Percentiles rank a stretch among this genome's conserved stretches.
Conservation (phyloP, 2,329 filamentous ascomycete species). For the Trichoderma afroharzianum region DNA sequence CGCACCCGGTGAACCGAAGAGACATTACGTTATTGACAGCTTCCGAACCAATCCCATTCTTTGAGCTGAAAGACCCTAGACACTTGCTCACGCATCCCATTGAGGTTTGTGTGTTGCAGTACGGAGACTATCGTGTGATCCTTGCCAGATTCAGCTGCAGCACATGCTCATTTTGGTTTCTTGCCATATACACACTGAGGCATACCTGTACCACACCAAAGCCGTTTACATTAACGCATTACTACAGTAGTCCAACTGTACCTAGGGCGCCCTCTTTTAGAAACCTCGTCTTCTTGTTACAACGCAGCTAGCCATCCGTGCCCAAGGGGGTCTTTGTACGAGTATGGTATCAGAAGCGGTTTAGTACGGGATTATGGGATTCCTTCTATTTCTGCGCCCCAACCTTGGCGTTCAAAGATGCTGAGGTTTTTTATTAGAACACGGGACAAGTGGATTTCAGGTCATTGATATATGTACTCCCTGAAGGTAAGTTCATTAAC, state of each 20-base stretch:
- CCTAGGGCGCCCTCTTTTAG: neutral
- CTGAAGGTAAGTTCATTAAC: neutral
- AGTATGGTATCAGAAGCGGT: neutral
- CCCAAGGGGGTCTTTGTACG: neutral
- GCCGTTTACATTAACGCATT: neutral
- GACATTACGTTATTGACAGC: slow-evolving; percentile 1
- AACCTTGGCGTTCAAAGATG: neutral
- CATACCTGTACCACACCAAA: neutral
- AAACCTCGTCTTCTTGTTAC: neutral
- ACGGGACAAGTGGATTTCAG: neutral
- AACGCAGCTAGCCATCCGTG: neutral
- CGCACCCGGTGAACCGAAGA: neutral
- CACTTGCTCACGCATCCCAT: neutral
- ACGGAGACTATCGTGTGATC: neutral
- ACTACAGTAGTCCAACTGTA: neutral
- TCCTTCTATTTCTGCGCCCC: neutral
- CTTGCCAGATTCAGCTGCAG: neutral
- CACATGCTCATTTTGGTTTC: neutral
- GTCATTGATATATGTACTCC: neutral
- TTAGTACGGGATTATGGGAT: neutral
- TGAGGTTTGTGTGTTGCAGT: neutral
- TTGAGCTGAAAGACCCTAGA: neutral
- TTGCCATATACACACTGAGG: neutral
- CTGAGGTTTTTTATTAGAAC: neutral
- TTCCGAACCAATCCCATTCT: neutral